These are phyloP conservation scores for Xylariales sp. DNA, from an alignment of 2,329 filamentous ascomycete genomes.

Conservation along the genomic window DNA sequence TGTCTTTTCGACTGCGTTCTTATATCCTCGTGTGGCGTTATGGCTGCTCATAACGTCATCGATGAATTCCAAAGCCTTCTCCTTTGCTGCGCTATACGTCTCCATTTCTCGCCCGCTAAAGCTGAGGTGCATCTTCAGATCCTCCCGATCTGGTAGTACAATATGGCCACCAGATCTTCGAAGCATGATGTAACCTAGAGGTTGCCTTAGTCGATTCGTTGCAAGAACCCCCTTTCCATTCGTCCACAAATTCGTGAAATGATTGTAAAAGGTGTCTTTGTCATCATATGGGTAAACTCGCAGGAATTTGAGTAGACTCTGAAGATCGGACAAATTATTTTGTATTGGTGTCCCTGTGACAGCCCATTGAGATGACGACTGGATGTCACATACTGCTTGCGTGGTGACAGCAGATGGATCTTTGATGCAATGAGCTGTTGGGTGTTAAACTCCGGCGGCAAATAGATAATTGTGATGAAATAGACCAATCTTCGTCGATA, in stretches of 20 bases:
- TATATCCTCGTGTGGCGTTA: not conserved
- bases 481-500: not conserved
- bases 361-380: slow-evolving; percentile 33
- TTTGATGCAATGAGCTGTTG: not conserved
- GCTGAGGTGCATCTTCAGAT: not conserved
- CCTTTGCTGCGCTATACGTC: not conserved
- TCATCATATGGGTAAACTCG: slow-evolving; percentile 36
- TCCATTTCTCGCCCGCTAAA: not conserved
- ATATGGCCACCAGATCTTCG: not conserved
- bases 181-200: not conserved
- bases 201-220: not conserved
- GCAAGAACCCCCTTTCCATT: not conserved
- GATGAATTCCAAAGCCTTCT: not conserved
- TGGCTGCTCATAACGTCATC: not conserved
- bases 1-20: not conserved
- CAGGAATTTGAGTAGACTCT: slow-evolving; percentile 38
- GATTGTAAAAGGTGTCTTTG: slow-evolving; percentile 30
- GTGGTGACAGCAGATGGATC: not conserved
- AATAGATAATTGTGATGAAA: too few species aligned
- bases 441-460: too few species aligned
- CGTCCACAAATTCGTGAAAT: slow-evolving; percentile 36
- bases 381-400: not conserved
- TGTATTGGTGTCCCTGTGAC: slow-evolving; percentile 47
- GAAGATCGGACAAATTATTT: slow-evolving; percentile 38
- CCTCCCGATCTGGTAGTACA: not conserved